A percentile compares a stretch with the other conserved stretches of the same genome.
Conservation (phyloP, 345 rosid species). For the Lepidium africanum region DNA sequence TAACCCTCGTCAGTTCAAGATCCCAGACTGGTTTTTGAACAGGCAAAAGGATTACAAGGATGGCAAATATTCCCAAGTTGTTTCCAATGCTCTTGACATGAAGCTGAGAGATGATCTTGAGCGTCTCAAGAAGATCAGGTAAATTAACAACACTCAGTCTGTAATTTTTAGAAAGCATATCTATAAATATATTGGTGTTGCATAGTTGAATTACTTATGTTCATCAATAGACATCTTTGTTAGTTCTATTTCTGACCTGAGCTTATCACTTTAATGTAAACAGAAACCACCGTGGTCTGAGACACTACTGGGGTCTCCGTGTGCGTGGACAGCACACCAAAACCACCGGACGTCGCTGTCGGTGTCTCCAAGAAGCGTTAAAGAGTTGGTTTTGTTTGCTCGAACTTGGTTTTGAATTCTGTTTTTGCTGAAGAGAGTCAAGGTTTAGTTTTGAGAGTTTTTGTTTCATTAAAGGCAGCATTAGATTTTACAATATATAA, state of each 20-base stretch:
- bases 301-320: constrained; percentile 89
- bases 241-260: background rate
- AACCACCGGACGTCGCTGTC: constrained; percentile 80
- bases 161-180: background rate
- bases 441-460: background rate
- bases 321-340: constrained; percentile 84
- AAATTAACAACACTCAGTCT: background rate
- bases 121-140: constrained; percentile 86
- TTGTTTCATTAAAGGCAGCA: background rate
- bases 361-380: constrained; percentile 79
- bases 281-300: constrained; percentile 76
- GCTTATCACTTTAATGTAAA: background rate
- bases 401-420: background rate
- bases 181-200: background rate
- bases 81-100: constrained; percentile 85
- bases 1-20: constrained; percentile 80
- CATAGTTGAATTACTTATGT: too few relatives aligned
- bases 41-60: constrained; percentile 94
- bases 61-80: constrained; percentile 80
- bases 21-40: constrained; percentile 86
- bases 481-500: background rate
- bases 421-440: background rate
- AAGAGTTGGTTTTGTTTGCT: background rate
- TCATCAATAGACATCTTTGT: background rate
- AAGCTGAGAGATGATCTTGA: constrained; percentile 87